phyloP scores from a whole-genome alignment of 768 basidiomycete genomes.

The Lyophyllum decastes region DNA sequence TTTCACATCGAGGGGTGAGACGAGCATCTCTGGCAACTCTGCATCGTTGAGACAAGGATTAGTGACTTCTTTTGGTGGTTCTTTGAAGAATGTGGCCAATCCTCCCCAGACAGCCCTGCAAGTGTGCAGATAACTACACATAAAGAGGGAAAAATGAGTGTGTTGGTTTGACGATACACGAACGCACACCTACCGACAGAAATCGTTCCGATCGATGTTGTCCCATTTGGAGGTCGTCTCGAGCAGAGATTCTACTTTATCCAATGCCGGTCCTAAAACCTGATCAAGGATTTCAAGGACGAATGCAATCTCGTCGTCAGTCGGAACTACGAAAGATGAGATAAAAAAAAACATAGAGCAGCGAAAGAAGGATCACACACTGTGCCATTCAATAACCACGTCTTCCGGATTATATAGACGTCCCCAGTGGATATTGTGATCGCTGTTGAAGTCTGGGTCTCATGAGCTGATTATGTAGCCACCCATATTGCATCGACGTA shows the following conservation, averaged over 20 bases:
- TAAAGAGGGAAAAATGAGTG: not conserved
- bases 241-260: conserved; percentile 66
- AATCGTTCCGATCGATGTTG: conserved; percentile 70
- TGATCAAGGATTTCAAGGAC: conserved; percentile 75
- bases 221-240: conserved; percentile 61
- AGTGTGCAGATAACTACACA: conserved; percentile 59
- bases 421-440: conserved; percentile 78
- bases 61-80: conserved; percentile 54
- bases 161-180: not conserved
- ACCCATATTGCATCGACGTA: conserved; percentile 31
- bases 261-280: conserved; percentile 66
- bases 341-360: not conserved
- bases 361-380: conserved; percentile 35
- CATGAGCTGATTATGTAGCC: conserved; percentile 15
- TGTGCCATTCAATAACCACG: conserved; percentile 87
- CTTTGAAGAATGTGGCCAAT: conserved; percentile 68
- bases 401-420: conserved; percentile 75
- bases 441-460: conserved; percentile 56
- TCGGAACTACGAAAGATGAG: conserved; percentile 47
- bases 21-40: conserved; percentile 73
- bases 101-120: conserved; percentile 79
- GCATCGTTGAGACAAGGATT: conserved; percentile 63
- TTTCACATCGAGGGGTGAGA: conserved; percentile 63
- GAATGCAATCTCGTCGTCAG: conserved; percentile 72
- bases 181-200: conserved; percentile 64